Base-by-base conservation (phyloP, 106 monocot genomes). In the Hemerocallis citrina region DNA sequence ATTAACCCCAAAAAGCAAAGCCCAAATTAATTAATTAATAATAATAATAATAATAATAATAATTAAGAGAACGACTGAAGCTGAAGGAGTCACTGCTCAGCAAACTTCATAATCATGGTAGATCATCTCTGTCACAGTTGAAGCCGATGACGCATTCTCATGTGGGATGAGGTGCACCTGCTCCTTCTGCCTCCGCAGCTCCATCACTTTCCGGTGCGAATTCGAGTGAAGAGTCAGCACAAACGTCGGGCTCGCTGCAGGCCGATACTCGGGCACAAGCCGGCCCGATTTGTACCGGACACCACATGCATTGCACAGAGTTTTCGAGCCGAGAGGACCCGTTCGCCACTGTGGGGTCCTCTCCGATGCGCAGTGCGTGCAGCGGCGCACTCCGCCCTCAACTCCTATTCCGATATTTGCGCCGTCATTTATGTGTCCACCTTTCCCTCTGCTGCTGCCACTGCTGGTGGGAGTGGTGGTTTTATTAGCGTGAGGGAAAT, bases 401-500 rank as follows among this genome's bases (percentile, higher is more conserved):
- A 5, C 31, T 31, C 6, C 52, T 3, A n/a, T 21, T 10, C 41
- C 41, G 41, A 1, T 41, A 2, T 13, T 41, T 10, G 17, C 16
- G 19, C 3, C 45, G 17, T 2, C 45, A n/a, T n/a, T n/a, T n/a
- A n/a, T n/a, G n/a, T n/a, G 45, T 20, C 17, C 45, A 4, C 45
- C 45, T 33, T 61, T 67, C 52, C 32, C 50, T 22, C 76, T 61
- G 44, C 38, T 46, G 31, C 65, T 27, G n/a, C 57, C 34, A 30
- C 60, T 46, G 28, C 17, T 30, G 16, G 28, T 57, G 30, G 13
- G 46, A 17, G 38, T 15, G 14, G 33, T 1, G 66, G 42, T 7
- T 6, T 30, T 54, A 15, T 54, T 28, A 3, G 52, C 31, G 16
- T 14, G 52, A 0, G 74, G 68, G 64, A 89, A 80, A 13, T 89